These are phyloP conservation scores for Nicotiana tomentosiformis DNA, from an alignment of 257 asterid species.

Conservation along the genomic window DNA sequence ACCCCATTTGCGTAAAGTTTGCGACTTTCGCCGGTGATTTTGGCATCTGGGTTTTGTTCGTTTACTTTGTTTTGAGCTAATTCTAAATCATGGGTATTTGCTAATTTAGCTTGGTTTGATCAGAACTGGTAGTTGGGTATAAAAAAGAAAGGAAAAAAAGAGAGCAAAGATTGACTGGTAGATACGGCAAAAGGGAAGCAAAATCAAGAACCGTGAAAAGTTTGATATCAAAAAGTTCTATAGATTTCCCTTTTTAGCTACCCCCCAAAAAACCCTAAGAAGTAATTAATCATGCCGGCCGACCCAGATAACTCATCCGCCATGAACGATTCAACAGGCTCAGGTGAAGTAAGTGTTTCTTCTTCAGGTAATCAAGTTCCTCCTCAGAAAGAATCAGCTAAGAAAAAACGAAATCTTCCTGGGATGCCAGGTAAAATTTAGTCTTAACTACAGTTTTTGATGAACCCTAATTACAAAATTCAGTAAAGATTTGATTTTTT, in stretches of 20 bases:
- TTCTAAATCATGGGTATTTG: not conserved
- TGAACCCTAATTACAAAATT: not conserved
- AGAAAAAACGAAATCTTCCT: slow-evolving; percentile 81
- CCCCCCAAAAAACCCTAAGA: not conserved
- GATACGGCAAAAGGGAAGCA: not conserved
- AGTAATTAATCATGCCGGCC: slow-evolving; percentile 5
- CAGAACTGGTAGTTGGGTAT: slow-evolving; percentile 12
- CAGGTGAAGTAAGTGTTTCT: slow-evolving; percentile 39
- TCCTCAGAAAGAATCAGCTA: slow-evolving; percentile 36
- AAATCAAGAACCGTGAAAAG: not conserved
- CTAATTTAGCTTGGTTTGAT: slow-evolving; percentile 14
- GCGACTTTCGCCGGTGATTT: slow-evolving; percentile 1
- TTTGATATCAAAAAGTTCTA: not conserved
- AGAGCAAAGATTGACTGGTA: slow-evolving; percentile 12
- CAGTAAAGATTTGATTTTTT: not conserved
- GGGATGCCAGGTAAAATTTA: slow-evolving; percentile 83
- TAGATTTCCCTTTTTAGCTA: slow-evolving; percentile 7
- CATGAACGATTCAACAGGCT: slow-evolving; percentile 45
- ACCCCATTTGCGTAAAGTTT: slow-evolving; percentile 18
- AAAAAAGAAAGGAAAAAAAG: slow-evolving; percentile 2
- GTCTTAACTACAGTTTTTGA: not conserved
- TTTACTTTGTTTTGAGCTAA: not conserved
- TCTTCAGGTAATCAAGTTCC: slow-evolving; percentile 33
- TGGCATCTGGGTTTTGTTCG: slow-evolving; percentile 3
- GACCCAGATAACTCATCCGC: slow-evolving; percentile 18